Evolutionary conservation across 148 eudicot species (phyloP).

Genomic region (Chenopodium quinoa): DNA sequence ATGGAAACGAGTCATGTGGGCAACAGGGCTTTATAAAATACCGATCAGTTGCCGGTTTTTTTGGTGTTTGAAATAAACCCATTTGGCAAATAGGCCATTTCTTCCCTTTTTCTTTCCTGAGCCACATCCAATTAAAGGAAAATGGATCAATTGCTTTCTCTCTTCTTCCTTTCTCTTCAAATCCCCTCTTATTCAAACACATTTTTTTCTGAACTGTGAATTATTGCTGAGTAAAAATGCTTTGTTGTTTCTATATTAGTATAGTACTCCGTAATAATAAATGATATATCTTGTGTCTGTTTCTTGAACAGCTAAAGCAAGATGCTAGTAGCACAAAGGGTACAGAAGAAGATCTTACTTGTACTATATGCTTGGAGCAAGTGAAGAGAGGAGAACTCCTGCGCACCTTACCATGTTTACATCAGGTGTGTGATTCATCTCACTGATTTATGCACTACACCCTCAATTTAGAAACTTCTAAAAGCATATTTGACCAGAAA

Average conservation of each 20-base stretch:
- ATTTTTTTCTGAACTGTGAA: not conserved
- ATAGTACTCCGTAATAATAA: not conserved
- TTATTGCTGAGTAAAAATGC: not conserved
- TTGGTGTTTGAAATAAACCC: no score
- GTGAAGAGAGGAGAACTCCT: conserved; percentile 45
- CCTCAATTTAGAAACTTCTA: not conserved
- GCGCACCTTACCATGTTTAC: conserved; percentile 57
- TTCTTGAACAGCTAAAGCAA: conserved; percentile 27
- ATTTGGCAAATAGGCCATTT: not conserved
- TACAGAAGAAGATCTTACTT: conserved; percentile 37
- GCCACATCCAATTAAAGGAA: not conserved
- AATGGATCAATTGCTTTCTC: not conserved
- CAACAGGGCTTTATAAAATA: not conserved
- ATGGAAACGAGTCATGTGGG: not conserved
- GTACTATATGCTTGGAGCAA: conserved; percentile 52
- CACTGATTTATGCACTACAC: not conserved
- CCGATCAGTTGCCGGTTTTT: not conserved
- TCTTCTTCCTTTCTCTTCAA: not conserved
- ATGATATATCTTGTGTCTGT: not conserved
- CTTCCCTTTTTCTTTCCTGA: not conserved
- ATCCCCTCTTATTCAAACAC: not conserved
- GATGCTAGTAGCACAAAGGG: conserved; percentile 24
- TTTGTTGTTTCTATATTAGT: not conserved
- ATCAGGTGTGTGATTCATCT: conserved; percentile 34
- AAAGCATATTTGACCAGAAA: not conserved